Evolutionary conservation across 139 green algal genomes (phyloP).

Genomic region (Monoraphidium neglectum): DNA sequence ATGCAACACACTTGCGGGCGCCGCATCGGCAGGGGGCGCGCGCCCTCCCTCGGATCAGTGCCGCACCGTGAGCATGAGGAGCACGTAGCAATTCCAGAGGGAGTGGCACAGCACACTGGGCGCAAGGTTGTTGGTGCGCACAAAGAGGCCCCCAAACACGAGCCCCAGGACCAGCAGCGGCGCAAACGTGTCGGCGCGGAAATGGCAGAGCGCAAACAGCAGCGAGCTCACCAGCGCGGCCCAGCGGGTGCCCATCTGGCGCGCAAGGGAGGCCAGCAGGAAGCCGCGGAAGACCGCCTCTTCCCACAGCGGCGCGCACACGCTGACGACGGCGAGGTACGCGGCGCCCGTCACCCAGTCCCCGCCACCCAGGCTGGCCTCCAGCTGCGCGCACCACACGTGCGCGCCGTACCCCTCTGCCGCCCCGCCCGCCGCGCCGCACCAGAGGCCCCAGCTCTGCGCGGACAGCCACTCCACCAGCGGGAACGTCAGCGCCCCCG

Average conservation of each 20-base stretch:
- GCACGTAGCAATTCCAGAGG: slow-evolving; percentile 78
- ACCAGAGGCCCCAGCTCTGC: slow-evolving; percentile 5
- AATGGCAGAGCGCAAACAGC: slow-evolving; percentile 89
- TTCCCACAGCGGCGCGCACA: slow-evolving; percentile 93
- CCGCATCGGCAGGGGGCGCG: too few relatives aligned
- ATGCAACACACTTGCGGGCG: background rate
- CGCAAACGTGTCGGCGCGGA: slow-evolving; percentile 80
- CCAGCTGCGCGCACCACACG: slow-evolving; percentile 32
- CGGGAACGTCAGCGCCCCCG: slow-evolving; percentile 40
- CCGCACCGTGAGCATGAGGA: slow-evolving; percentile 9
- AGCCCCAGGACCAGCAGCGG: slow-evolving; percentile 88
- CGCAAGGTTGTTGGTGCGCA: slow-evolving; percentile 69
- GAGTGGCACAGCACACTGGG: slow-evolving; percentile 77
- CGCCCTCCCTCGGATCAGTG: too few relatives aligned
- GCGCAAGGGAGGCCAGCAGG: slow-evolving; percentile 81
- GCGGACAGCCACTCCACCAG: slow-evolving; percentile 23
- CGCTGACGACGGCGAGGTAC: slow-evolving; percentile 76
- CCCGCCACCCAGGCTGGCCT: slow-evolving; percentile 29
- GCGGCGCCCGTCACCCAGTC: slow-evolving; percentile 70
- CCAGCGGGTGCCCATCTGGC: background rate
- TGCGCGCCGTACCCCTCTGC: background rate
- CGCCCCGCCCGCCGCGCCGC: background rate
- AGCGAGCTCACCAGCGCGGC: slow-evolving; percentile 60
- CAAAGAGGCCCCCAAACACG: slow-evolving; percentile 79
- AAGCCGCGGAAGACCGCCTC: slow-evolving; percentile 96